Conservation (phyloP, 495 filamentous ascomycete species). For the Wilcoxina mikolae region DNA sequence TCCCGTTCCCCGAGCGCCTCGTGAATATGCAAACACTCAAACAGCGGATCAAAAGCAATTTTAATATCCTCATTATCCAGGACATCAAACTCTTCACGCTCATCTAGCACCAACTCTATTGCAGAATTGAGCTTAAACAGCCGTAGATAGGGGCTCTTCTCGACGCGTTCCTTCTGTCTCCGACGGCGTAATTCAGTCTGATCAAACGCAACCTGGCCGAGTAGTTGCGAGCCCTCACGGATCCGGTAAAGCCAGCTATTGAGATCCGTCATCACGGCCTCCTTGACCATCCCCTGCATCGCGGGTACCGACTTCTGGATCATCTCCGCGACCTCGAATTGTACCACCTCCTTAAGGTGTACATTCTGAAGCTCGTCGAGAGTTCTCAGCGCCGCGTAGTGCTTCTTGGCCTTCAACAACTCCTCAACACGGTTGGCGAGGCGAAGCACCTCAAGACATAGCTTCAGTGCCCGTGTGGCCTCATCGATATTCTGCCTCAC, state of each 20-base stretch:
- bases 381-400: constrained; percentile 85
- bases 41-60: constrained; percentile 86
- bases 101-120: constrained; percentile 87
- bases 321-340: constrained; percentile 89
- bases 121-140: constrained; percentile 89
- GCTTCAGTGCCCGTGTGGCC: constrained; percentile 71
- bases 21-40: constrained; percentile 93
- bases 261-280: constrained; percentile 90
- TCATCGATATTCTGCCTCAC: constrained; percentile 96
- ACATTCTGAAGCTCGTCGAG: constrained; percentile 94
- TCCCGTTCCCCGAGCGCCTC: constrained; percentile 86
- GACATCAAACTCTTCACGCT: constrained; percentile 87
- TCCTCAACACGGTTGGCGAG: constrained; percentile 93
- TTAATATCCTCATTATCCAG: constrained; percentile 85
- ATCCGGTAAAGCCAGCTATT: constrained; percentile 98
- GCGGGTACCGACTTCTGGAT: constrained; percentile 90
- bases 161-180: constrained; percentile 65
- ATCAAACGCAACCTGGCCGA: constrained; percentile 94
- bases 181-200: constrained; percentile 78
- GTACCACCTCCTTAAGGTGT: constrained; percentile 77
- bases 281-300: constrained; percentile 81
- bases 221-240: constrained; percentile 82
- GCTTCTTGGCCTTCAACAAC: constrained; percentile 74
- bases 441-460: constrained; percentile 80
- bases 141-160: constrained; percentile 52